Conservation (phyloP, 495 filamentous ascomycete genomes). For the Halenospora varia region DNA sequence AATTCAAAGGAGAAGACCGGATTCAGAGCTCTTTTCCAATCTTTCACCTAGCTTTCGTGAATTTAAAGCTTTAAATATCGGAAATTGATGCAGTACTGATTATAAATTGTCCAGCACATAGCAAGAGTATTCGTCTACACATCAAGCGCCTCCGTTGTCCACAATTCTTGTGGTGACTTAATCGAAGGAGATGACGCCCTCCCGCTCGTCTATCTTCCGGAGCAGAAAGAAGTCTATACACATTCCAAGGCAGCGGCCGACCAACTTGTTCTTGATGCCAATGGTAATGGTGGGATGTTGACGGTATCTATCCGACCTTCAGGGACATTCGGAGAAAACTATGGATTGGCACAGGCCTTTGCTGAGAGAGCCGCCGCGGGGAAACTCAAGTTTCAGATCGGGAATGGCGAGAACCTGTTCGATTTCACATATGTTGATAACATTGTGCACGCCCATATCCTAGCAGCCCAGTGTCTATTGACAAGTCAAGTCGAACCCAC, state of each 20-base stretch:
- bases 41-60: no score
- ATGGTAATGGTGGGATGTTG: conserved; percentile 55
- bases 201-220: neutral
- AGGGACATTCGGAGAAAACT: conserved; percentile 84
- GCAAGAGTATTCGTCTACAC: conserved; percentile 10
- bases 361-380: conserved; percentile 25
- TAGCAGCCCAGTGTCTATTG: conserved; percentile 53
- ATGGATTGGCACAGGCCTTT: conserved; percentile 46
- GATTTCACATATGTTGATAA: conserved; percentile 56
- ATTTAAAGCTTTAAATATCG: no score
- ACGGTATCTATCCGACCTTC: conserved; percentile 79
- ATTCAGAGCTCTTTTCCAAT: no score
- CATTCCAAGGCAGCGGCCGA: conserved; percentile 73
- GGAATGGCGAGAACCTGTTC: conserved; percentile 64
- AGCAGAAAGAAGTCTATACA: conserved; percentile 6
- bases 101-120: no score
- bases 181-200: conserved; percentile 1
- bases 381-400: conserved; percentile 64
- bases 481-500: neutral
- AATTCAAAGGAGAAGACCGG: no score
- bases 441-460: conserved; percentile 50
- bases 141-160: conserved; percentile 30
- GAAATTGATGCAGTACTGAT: no score
- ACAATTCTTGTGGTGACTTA: conserved; percentile 44
- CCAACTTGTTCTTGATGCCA: conserved; percentile 75